Conservation (phyloP, 352 stramenopile genomes). For the Phytophthora citrophthora region DNA sequence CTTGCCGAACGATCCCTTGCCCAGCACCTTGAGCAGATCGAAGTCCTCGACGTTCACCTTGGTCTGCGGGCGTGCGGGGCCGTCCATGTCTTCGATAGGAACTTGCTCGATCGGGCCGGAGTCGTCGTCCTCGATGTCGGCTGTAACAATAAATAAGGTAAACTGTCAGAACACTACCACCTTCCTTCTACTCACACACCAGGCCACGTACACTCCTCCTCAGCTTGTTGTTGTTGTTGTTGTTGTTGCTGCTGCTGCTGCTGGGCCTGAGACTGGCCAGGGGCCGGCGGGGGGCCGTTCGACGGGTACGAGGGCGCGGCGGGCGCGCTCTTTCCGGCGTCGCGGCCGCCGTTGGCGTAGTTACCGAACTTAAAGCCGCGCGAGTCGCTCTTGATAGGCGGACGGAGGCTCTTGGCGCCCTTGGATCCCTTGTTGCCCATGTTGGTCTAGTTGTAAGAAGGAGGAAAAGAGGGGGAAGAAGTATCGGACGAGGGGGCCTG, state of each 20-base stretch:
- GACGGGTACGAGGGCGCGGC: constrained; percentile 66
- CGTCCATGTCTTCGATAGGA: constrained; percentile 83
- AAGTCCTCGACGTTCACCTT: constrained; percentile 94
- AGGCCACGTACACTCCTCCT: constrained; percentile 70
- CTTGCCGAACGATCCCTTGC: constrained; percentile 96
- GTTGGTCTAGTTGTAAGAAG: constrained; percentile 8
- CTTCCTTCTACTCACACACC: constrained; percentile 1
- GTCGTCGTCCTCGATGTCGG: constrained; percentile 84
- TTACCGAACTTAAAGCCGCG: constrained; percentile 81
- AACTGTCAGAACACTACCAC: not conserved
- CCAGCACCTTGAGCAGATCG: constrained; percentile 94
- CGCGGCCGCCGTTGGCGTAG: constrained; percentile 49
- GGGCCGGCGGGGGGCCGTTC: constrained; percentile 38
- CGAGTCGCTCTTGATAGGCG: constrained; percentile 86
- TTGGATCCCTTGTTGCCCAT: constrained; percentile 91
- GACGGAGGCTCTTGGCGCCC: constrained; percentile 63
- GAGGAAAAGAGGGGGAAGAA: constrained; percentile 6
- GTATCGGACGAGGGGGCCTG: constrained; percentile 36
- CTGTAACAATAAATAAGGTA: constrained; percentile 32
- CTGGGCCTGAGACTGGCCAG: constrained; percentile 31
- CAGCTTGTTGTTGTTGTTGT: constrained; percentile 37
- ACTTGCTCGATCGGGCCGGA: constrained; percentile 82
- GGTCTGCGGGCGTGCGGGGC: constrained; percentile 54
- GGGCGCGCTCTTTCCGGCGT: constrained; percentile 75
- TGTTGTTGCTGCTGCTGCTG: constrained; percentile 31